Evolutionary conservation across 495 filamentous ascomycete species (phyloP), one percentile per base, ranked within the genome.

Genomic region (Cercophora samala): DNA sequence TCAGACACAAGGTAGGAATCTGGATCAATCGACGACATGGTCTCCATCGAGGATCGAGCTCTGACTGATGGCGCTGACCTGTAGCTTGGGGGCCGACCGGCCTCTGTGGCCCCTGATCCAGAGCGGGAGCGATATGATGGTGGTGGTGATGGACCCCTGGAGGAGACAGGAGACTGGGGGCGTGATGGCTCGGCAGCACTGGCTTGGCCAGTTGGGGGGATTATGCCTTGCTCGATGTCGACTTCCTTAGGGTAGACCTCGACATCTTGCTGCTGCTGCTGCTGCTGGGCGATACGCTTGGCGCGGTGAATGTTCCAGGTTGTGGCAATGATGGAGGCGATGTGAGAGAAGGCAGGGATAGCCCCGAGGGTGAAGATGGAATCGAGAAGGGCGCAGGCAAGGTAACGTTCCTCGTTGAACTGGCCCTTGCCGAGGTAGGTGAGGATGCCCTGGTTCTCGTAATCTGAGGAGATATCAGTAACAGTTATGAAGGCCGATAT

Each of bases 231-330:
- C 60, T 62, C 60, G 24, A 62, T 5, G 32, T 62, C 60, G 17
- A 24, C n/a, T 8, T 22, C 11, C 56, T 60, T 60, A 11, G 17
- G 19, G 55, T 60, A 64, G 42, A 60, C 26, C 23, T 63, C 65
- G 22, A 37, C 42, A 56, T 72, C 70, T 22, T 29, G 26, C 26
- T 29, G 26, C n/a, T n/a, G n/a, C n/a, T 68, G 63, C 60, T 68
- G 64, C 58, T 65, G 68, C 56, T 60, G 65, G 63, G 70, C 65
- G 22, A 65, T 67, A 22, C 66, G 70, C 21, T 69, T 69, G 53
- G 61, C 66, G 74, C 86, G 87, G 73, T 89, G 84, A 22, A 87
- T 89, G 26, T 86, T 88, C 76, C 89, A 90, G 24, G 87, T 86
- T 26, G 88, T 88, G 62, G 86, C 85, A 74, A 79, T 42, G 84